Percentiles rank a stretch among this genome's conserved stretches.
phyloP scores from a whole-genome alignment of 2,329 filamentous ascomycete species.

The Aspergillus niger region DNA sequence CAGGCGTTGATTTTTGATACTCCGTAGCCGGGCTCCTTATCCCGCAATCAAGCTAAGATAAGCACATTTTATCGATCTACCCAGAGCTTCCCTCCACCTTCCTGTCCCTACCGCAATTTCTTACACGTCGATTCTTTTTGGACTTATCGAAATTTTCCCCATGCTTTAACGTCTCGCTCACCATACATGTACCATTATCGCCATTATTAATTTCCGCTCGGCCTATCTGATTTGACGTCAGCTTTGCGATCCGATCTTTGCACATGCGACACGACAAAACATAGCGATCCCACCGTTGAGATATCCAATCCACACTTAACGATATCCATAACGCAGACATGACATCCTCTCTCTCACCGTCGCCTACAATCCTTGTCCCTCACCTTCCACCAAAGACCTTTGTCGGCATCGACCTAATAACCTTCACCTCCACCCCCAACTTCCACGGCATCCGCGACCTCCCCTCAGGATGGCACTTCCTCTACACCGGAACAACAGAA shows the following conservation, averaged over 20 bases:
- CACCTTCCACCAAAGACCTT: constrained; percentile 50
- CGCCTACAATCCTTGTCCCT: constrained; percentile 46
- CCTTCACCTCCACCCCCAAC: constrained; percentile 63
- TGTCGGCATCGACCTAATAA: constrained; percentile 57
- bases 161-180: too few relatives aligned
- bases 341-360: neutral
- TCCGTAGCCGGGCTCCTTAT: neutral
- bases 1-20: neutral
- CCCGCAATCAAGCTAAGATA: neutral
- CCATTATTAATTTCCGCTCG: neutral
- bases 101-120: neutral
- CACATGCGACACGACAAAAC: neutral
- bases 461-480: constrained; percentile 61
- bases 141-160: neutral
- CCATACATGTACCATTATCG: neutral
- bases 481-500: constrained; percentile 61
- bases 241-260: neutral
- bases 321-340: neutral
- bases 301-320: neutral
- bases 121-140: neutral
- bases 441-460: constrained; percentile 64
- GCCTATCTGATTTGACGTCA: constrained; percentile 8
- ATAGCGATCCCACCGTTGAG: neutral
- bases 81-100: neutral
- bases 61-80: neutral